A percentile compares a stretch with the other conserved stretches of the same genome.
Conservation (phyloP, 2,329 filamentous ascomycete species). For the Huntiella omanensis region DNA sequence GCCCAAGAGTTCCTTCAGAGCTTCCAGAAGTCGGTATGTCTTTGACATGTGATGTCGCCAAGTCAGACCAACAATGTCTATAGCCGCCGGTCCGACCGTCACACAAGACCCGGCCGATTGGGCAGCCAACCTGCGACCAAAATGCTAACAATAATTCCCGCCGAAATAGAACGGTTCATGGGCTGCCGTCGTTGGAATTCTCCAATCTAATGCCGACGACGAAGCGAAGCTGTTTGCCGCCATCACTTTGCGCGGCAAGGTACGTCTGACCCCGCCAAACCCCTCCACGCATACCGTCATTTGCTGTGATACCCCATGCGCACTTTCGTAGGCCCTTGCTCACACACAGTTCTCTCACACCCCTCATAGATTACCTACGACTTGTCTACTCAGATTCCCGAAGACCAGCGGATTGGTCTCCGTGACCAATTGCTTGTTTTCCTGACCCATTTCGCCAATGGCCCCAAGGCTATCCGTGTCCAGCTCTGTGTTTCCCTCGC, state of each 20-base stretch:
- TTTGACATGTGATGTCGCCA: neutral
- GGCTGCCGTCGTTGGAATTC: conserved; percentile 68
- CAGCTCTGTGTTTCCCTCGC: conserved; percentile 91
- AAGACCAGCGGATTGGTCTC: conserved; percentile 53
- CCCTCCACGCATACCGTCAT: neutral
- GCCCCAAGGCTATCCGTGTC: conserved; percentile 68
- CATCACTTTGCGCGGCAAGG: conserved; percentile 95
- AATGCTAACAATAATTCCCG: no score
- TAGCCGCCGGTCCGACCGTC: no score
- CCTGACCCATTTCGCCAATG: conserved; percentile 61
- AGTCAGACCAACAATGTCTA: conserved; percentile 4
- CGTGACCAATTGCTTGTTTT: conserved; percentile 70
- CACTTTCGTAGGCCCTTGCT: neutral
- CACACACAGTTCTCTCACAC: neutral
- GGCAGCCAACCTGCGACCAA: no score
- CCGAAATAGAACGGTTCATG: conserved; percentile 63
- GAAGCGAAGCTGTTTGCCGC: conserved; percentile 91
- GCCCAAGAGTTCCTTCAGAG: conserved; percentile 80
- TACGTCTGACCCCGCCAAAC: conserved; percentile 20
- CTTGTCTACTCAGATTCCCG: conserved; percentile 63
- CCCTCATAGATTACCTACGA: conserved; percentile 75
- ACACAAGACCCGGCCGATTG: no score
- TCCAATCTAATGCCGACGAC: conserved; percentile 62
- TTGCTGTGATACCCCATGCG: neutral
- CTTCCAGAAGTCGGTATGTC: conserved; percentile 86